Evolutionary conservation across 163 green algal genomes (phyloP).

Genomic region (Chlorella variabilis): DNA sequence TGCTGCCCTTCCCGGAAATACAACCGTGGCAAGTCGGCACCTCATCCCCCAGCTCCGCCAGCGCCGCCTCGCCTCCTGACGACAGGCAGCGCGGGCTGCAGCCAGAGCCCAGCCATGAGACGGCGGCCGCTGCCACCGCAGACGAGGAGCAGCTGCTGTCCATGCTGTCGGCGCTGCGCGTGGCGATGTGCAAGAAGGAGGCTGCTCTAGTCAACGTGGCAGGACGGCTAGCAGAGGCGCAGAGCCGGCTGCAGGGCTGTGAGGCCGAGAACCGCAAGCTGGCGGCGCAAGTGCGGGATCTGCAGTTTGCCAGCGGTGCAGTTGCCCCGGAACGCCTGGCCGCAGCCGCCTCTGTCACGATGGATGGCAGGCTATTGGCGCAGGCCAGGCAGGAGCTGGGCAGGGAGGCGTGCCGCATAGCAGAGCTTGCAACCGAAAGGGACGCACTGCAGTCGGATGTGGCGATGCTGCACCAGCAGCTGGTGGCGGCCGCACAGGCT

Average conservation of each 20-base stretch:
- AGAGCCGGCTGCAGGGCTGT: background rate
- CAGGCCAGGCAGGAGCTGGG: slow-evolving; percentile 20
- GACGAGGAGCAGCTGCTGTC: slow-evolving; percentile 48
- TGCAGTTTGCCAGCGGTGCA: slow-evolving; percentile 16
- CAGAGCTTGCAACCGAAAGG: background rate
- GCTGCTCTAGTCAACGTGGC: slow-evolving; percentile 11
- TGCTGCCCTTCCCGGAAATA: background rate
- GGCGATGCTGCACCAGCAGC: slow-evolving; percentile 18
- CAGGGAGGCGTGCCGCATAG: background rate
- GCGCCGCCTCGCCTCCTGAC: background rate
- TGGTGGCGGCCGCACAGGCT: slow-evolving; percentile 13
- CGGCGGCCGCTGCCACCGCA: slow-evolving; percentile 10
- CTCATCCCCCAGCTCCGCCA: background rate
- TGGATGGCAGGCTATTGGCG: background rate
- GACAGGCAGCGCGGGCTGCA: background rate
- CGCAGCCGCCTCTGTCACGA: background rate
- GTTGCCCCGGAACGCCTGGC: background rate
- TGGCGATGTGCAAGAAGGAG: slow-evolving; percentile 37
- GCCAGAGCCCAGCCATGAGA: background rate
- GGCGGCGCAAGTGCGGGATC: slow-evolving; percentile 10
- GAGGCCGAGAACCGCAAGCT: slow-evolving; percentile 17
- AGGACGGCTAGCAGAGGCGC: background rate
- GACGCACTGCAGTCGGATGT: background rate
- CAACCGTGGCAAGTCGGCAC: background rate
- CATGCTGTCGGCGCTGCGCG: slow-evolving; percentile 33